Percentiles rank a stretch among this genome's conserved stretches.
Conservation (phyloP, 1,284 basidiomycete genomes). For the Trametes versicolor region DNA sequence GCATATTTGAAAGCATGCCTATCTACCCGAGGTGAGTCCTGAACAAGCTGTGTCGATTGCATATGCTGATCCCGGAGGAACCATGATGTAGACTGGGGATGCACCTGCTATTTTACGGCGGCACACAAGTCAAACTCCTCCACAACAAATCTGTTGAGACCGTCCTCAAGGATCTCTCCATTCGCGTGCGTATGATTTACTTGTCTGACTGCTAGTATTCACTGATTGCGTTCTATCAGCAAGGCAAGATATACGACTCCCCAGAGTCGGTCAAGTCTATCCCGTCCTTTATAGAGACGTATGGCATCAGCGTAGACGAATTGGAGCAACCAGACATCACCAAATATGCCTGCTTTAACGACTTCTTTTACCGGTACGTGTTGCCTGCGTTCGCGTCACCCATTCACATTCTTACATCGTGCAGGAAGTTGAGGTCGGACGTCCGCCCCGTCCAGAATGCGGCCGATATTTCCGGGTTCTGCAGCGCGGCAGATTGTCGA, state of each 20-base stretch:
- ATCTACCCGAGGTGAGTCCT: constrained; percentile 65
- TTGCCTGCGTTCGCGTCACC: not conserved
- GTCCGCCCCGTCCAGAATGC: constrained; percentile 74
- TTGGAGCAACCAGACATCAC: constrained; percentile 70
- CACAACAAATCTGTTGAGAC: constrained; percentile 63
- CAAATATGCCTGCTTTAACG: constrained; percentile 80
- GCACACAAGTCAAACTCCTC: constrained; percentile 61
- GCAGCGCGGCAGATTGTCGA: constrained; percentile 80
- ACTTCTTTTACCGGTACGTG: constrained; percentile 77
- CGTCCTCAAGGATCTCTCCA: constrained; percentile 71
- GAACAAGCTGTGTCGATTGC: not conserved
- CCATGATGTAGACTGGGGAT: constrained; percentile 64
- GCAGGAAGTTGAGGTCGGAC: constrained; percentile 66
- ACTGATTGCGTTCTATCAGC: constrained; percentile 40
- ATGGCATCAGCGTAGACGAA: constrained; percentile 70
- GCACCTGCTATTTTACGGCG: constrained; percentile 81
- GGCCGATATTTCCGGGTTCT: constrained; percentile 62
- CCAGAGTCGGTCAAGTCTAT: constrained; percentile 70
- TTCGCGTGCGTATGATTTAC: constrained; percentile 56
- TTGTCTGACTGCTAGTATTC: not conserved
- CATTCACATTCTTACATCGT: not conserved
- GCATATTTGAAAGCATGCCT: constrained; percentile 85
- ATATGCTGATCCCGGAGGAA: constrained; percentile 4
- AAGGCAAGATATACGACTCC: constrained; percentile 65
- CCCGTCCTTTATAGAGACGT: constrained; percentile 78